Conservation (phyloP, 2,329 filamentous ascomycete genomes). For the Amylocarpus encephaloides region DNA sequence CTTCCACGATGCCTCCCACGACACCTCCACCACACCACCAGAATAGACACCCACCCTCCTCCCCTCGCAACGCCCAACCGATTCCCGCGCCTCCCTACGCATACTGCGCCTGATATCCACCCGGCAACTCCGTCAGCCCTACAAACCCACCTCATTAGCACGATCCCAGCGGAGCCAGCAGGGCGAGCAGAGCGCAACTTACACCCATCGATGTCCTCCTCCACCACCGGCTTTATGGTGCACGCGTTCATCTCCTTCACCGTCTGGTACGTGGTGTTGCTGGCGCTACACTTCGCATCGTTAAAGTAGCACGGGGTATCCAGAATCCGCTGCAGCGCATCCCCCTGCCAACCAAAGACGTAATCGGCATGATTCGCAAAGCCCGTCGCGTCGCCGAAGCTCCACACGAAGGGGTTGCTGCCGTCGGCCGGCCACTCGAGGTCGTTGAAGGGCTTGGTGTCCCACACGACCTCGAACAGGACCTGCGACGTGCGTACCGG, state of each 20-base stretch:
- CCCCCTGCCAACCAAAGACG: constrained; percentile 45
- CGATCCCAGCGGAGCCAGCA: too few relatives aligned
- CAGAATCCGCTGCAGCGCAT: constrained; percentile 43
- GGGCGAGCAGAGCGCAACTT: constrained; percentile 26
- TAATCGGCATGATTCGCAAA: constrained; percentile 46
- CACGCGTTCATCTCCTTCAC: constrained; percentile 42
- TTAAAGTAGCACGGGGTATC: constrained; percentile 35
- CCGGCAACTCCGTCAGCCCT: constrained; percentile 5
- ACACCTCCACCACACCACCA: too few relatives aligned
- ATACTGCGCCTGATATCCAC: constrained; percentile 5
- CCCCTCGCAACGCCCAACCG: too few relatives aligned
- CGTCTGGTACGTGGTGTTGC: constrained; percentile 40
- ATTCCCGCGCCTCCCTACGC: too few relatives aligned
- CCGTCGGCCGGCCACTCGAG: constrained; percentile 39
- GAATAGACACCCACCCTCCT: too few relatives aligned
- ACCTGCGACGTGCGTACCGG: constrained; percentile 43
- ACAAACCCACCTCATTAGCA: neutral
- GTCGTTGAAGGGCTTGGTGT: constrained; percentile 38
- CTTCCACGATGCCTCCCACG: too few relatives aligned
- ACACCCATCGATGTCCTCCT: constrained; percentile 45
- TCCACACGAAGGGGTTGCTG: constrained; percentile 39
- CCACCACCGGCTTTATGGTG: constrained; percentile 40
- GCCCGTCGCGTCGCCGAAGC: constrained; percentile 38
- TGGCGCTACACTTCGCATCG: constrained; percentile 23
- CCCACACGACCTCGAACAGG: constrained; percentile 26